These are phyloP conservation scores for Exophiala calicioides DNA, from an alignment of 2,329 filamentous ascomycete genomes.

Conservation along the genomic window DNA sequence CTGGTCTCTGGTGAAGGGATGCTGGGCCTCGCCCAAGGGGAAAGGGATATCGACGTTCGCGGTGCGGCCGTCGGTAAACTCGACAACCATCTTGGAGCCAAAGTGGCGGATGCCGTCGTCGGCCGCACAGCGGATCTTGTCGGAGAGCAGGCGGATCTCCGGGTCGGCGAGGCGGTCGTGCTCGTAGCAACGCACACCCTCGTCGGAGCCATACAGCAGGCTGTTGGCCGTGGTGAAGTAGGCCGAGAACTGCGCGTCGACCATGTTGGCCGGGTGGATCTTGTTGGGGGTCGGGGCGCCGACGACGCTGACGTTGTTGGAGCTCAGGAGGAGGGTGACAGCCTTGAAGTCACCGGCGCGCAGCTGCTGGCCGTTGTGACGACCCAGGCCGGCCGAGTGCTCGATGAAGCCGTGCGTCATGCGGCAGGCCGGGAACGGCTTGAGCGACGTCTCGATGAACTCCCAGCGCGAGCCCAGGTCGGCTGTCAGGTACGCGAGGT, in stretches of 20 bases:
- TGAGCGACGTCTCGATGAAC: slow-evolving; percentile 27
- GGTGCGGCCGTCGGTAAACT: slow-evolving; percentile 22
- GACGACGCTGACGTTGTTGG: slow-evolving; percentile 31
- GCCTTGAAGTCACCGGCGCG: slow-evolving; percentile 13
- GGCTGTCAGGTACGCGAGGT: slow-evolving; percentile 16
- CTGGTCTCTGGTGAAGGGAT: slow-evolving; percentile 27
- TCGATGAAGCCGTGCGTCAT: slow-evolving; percentile 32
- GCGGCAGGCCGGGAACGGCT: slow-evolving; percentile 29
- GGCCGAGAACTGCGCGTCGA: slow-evolving; percentile 40
- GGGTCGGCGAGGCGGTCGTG: slow-evolving; percentile 17
- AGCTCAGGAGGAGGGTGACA: slow-evolving; percentile 21
- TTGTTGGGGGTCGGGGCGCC: slow-evolving; percentile 40
- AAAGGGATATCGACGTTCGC: slow-evolving; percentile 23
- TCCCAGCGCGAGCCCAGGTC: slow-evolving; percentile 26
- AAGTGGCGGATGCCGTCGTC: slow-evolving; percentile 22
- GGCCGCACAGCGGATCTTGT: slow-evolving; percentile 25
- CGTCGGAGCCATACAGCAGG: slow-evolving; percentile 25
- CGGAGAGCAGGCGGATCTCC: slow-evolving; percentile 19
- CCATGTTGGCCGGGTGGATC: slow-evolving; percentile 37
- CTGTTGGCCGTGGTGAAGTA: slow-evolving; percentile 38
- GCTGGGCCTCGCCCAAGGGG: slow-evolving; percentile 28
- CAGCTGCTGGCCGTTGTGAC: slow-evolving; percentile 3
- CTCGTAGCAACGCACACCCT: slow-evolving; percentile 21
- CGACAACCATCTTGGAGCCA: slow-evolving; percentile 20
- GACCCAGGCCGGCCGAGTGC: slow-evolving; percentile 19